phyloP scores from a whole-genome alignment of 768 basidiomycete genomes.

The Phylloporus scabripes region DNA sequence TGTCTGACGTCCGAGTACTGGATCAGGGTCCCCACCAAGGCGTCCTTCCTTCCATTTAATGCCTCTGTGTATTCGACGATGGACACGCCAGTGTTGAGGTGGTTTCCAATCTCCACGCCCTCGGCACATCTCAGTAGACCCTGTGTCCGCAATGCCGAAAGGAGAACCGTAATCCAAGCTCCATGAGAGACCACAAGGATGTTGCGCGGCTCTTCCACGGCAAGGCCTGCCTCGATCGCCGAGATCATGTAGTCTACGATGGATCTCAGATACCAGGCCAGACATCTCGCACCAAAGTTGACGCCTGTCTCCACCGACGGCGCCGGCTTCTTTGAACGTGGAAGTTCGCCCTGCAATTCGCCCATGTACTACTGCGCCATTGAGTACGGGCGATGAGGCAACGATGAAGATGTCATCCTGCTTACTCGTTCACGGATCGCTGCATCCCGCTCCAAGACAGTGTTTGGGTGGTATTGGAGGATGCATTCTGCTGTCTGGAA shows the following conservation, averaged over 20 bases:
- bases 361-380: conserved; percentile 48
- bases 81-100: conserved; percentile 38
- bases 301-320: conserved; percentile 25
- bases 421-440: conserved; percentile 64
- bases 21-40: conserved; percentile 36
- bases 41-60: conserved; percentile 14
- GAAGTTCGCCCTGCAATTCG: conserved; percentile 47
- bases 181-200: conserved; percentile 66
- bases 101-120: conserved; percentile 24
- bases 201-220: conserved; percentile 27
- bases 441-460: conserved; percentile 38
- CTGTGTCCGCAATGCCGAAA: conserved; percentile 42
- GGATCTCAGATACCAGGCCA: conserved; percentile 56
- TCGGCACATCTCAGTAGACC: conserved; percentile 34
- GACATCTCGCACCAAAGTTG: conserved; percentile 44
- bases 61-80: conserved; percentile 47
- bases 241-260: conserved; percentile 33
- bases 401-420: background rate
- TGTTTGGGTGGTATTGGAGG: conserved; percentile 45
- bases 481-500: conserved; percentile 64
- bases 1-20: conserved; percentile 55
- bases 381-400: background rate
- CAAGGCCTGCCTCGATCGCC: conserved; percentile 13
- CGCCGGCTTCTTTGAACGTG: conserved; percentile 11
- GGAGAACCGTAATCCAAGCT: conserved; percentile 52